phyloP scores from a whole-genome alignment of 345 rosid species.

The Litchi chinensis region DNA sequence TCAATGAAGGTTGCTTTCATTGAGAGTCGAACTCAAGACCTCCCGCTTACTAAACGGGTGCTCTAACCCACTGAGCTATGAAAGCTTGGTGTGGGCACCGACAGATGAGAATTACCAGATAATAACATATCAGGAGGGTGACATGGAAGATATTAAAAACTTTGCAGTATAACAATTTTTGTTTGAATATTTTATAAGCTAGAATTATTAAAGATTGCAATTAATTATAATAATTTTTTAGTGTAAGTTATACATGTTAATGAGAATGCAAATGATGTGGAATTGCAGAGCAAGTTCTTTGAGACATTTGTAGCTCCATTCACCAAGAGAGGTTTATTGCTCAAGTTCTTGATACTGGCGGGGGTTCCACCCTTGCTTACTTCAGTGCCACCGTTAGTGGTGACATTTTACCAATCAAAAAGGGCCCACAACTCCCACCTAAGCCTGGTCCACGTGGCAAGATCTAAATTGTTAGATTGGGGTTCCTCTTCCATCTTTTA shows the following conservation, averaged over 20 bases:
- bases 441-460: conserved; percentile 93
- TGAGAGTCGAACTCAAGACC: conserved; percentile 97
- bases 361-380: conserved; percentile 81
- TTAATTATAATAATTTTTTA: too few species aligned
- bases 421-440: conserved; percentile 92
- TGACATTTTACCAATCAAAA: conserved; percentile 83
- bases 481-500: neutral
- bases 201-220: too few species aligned
- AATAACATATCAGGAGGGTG: too few species aligned
- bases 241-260: too few species aligned
- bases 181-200: too few species aligned
- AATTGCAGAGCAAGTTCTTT: conserved; percentile 92
- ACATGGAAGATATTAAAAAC: too few species aligned
- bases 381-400: conserved; percentile 67
- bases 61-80: conserved; percentile 98
- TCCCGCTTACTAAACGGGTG: conserved; percentile 96
- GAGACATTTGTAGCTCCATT: conserved; percentile 93
- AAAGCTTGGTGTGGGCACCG: conserved; percentile 38
- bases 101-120: too few species aligned
- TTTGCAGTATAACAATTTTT: too few species aligned
- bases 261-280: conserved; percentile 2
- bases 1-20: conserved; percentile 50
- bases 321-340: conserved; percentile 92
- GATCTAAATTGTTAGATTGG: conserved; percentile 44
- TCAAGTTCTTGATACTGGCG: conserved; percentile 88